Percentiles rank a stretch among this genome's conserved stretches.
Conservation (phyloP, 225 moss, liverwort and hornwort genomes). For the Polytrichum formosum region DNA sequence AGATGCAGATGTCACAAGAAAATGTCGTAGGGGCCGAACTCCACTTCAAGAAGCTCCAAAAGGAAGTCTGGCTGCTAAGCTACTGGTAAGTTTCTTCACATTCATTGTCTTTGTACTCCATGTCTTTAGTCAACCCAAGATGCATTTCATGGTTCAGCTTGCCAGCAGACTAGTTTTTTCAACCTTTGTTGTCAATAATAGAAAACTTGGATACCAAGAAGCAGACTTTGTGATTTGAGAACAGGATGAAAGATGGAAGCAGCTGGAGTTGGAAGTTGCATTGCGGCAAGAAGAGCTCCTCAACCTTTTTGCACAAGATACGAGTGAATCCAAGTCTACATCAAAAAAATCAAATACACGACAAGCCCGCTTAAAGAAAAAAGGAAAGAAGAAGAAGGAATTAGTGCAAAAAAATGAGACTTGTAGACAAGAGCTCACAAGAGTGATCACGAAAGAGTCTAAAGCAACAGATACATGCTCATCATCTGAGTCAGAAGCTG, state of each 20-base stretch:
- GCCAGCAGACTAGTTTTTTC: neutral
- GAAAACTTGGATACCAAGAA: constrained; percentile 9
- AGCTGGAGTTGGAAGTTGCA: constrained; percentile 27
- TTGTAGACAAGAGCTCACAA: constrained; percentile 16
- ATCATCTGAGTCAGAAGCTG: constrained; percentile 19
- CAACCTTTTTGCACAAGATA: constrained; percentile 24
- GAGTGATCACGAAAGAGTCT: constrained; percentile 8
- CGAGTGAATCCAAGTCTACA: constrained; percentile 7
- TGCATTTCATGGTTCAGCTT: neutral
- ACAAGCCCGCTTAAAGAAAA: constrained; percentile 26
- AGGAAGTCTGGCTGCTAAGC: constrained; percentile 28
- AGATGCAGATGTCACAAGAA: constrained; percentile 24
- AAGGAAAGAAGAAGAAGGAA: constrained; percentile 25
- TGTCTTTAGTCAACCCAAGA: neutral
- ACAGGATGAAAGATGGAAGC: constrained; percentile 30
- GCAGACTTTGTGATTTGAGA: constrained; percentile 9
- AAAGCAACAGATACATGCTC: constrained; percentile 9
- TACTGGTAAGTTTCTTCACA: constrained; percentile 16
- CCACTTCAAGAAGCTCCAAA: constrained; percentile 28
- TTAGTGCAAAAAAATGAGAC: constrained; percentile 9
- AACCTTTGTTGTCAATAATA: neutral
- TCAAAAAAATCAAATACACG: constrained; percentile 10
- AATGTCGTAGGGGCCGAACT: constrained; percentile 22
- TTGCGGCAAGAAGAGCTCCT: constrained; percentile 26
- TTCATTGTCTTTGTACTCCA: neutral